These are phyloP conservation scores for Dissophora ornata DNA, from an alignment of 192 early-diverging fungal species.

Conservation along the genomic window DNA sequence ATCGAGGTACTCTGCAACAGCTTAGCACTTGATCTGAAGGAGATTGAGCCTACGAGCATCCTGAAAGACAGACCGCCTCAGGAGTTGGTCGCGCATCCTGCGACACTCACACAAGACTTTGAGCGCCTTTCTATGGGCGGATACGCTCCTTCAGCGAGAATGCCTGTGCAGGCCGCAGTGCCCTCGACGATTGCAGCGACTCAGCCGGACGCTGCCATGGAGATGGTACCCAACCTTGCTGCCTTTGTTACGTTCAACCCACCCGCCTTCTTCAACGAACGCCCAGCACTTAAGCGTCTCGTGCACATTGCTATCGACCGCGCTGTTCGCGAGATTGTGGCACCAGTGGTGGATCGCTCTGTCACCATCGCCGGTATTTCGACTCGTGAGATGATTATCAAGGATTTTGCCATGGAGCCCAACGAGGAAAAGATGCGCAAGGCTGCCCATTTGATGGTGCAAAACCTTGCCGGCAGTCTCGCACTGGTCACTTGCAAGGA, in stretches of 20 bases:
- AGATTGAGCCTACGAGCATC: slow-evolving; percentile 72
- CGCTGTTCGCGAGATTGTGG: slow-evolving; percentile 90
- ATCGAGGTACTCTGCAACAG: slow-evolving; percentile 98
- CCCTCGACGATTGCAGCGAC: slow-evolving; percentile 11
- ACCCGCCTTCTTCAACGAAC: slow-evolving; percentile 81
- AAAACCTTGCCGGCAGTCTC: slow-evolving; percentile 86
- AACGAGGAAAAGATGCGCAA: slow-evolving; percentile 95
- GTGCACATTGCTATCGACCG: slow-evolving; percentile 90
- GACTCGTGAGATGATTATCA: slow-evolving; percentile 90
- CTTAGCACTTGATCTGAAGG: slow-evolving; percentile 85
- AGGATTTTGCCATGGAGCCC: slow-evolving; percentile 96
- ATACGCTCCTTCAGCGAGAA: slow-evolving; percentile 40
- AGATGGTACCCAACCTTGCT: slow-evolving; percentile 69
- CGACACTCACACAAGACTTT: slow-evolving; percentile 49
- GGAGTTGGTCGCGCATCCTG: slow-evolving; percentile 41
- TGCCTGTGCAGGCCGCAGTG: slow-evolving; percentile 27
- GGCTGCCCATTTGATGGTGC: slow-evolving; percentile 95
- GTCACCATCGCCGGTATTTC: slow-evolving; percentile 94
- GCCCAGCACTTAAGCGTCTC: slow-evolving; percentile 89
- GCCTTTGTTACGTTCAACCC: slow-evolving; percentile 84
- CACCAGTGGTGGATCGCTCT: slow-evolving; percentile 91
- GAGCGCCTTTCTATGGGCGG: slow-evolving; percentile 53
- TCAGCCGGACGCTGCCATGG: slow-evolving; percentile 17
- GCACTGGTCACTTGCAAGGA: slow-evolving; percentile 95
- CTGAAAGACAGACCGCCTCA: slow-evolving; percentile 72